Evolutionary conservation across 2,329 filamentous ascomycete species (phyloP).

Genomic region (Meredithiella fracta): DNA sequence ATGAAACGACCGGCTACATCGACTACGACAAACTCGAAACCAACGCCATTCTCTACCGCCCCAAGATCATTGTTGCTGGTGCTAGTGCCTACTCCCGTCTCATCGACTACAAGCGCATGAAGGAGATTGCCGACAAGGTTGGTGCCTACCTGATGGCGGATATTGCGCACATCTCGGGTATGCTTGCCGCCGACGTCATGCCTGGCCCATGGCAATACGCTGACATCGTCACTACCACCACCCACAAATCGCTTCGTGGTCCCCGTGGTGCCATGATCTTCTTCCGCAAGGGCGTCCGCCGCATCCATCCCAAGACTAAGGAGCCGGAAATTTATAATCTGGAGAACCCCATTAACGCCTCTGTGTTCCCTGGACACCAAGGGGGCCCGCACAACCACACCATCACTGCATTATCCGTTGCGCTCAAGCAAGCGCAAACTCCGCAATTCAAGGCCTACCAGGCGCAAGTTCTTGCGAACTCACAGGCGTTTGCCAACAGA

Average conservation of each 20-base stretch:
- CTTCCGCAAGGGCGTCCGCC: slow-evolving; percentile 82
- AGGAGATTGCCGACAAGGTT: slow-evolving; percentile 75
- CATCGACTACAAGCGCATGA: slow-evolving; percentile 89
- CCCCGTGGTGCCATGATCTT: slow-evolving; percentile 97
- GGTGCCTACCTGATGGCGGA: slow-evolving; percentile 88
- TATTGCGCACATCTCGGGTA: slow-evolving; percentile 92
- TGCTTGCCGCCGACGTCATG: slow-evolving; percentile 82
- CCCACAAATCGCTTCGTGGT: slow-evolving; percentile 91
- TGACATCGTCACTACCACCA: slow-evolving; percentile 94
- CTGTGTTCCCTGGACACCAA: slow-evolving; percentile 95
- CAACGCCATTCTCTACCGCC: slow-evolving; percentile 73
- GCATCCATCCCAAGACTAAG: slow-evolving; percentile 69
- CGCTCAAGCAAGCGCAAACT: slow-evolving; percentile 79
- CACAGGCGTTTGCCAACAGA: slow-evolving; percentile 64
- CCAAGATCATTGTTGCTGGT: slow-evolving; percentile 88
- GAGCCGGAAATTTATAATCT: slow-evolving; percentile 78
- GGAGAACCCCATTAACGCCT: slow-evolving; percentile 83
- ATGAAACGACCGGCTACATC: slow-evolving; percentile 81
- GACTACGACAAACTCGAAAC: slow-evolving; percentile 88
- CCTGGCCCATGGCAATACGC: slow-evolving; percentile 77
- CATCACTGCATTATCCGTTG: slow-evolving; percentile 87
- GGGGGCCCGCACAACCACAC: slow-evolving; percentile 98
- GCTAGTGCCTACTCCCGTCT: slow-evolving; percentile 91
- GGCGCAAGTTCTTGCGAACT: slow-evolving; percentile 74
- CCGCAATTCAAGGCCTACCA: slow-evolving; percentile 90